Base-by-base conservation (phyloP, 2,329 filamentous ascomycete species). In the Juglanconis sp. region DNA sequence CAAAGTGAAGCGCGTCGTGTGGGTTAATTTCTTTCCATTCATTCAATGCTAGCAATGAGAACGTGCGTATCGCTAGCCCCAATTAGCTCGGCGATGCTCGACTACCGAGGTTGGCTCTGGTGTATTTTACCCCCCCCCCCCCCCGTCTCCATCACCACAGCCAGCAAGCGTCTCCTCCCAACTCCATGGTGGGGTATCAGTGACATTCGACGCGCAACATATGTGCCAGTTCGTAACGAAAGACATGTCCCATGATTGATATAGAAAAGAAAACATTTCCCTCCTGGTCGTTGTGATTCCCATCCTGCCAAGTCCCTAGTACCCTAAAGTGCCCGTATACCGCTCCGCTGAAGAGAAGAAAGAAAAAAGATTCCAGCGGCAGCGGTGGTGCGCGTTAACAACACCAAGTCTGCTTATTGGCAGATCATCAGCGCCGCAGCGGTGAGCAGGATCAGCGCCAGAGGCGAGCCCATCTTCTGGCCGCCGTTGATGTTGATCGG, bases 341-440 rank as follows among this genome's bases (percentile, higher is more conserved):
- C 46, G 46, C 48, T 30, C 44, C 42, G 40, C 32, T 35, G 32
- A 31, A 48, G 17, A 31, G 15, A 48, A 32, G 7, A 38, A 38
- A 8, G 36, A 48, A 53, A 4, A 59, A 40, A 47, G 32, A 5
- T 54, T 36, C 40, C 52, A 51, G 53, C 15, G 32, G 52, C 46
- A 17, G 46, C 30, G 7, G 46, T 10, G 46, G 40, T 50, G 40
- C 5, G 11, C 46, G 30, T 17, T 48, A 2, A 10, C 24, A 17
- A 17, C 17, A 48, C 8, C 17, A 24, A 24, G 30, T 17, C 32
- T 38, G 56, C 65, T 70, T 74, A 78, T 71, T 77, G 75, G 65
- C 77, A 74, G 73, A 76, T 75, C 65, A 76, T 60, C 63, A 78
- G 72, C 55, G 74, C 72, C 56, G 73, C 75, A 46, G 74, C 69